Evolutionary conservation across 1,284 basidiomycete genomes (phyloP).

Genomic region (Chondrostereum purpureum): DNA sequence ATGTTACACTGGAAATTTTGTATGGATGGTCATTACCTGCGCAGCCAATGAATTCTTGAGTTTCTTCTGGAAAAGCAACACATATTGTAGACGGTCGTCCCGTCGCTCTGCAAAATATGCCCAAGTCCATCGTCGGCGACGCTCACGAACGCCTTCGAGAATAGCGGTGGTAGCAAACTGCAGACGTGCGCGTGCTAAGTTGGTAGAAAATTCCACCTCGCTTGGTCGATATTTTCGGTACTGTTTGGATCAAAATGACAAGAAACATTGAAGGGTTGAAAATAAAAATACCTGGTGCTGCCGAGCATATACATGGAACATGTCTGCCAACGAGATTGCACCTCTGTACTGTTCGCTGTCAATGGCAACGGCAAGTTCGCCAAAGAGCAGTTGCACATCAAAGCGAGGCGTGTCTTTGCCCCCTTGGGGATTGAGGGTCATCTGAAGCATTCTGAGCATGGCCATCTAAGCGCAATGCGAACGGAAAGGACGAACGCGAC

Average conservation of each 20-base stretch:
- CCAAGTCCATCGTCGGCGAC: conserved; percentile 88
- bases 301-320: conserved; percentile 95
- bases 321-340: conserved; percentile 88
- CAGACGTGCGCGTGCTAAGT: conserved; percentile 69
- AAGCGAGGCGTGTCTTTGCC: conserved; percentile 76
- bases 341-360: conserved; percentile 97
- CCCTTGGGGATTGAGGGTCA: conserved; percentile 79
- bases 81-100: conserved; percentile 81
- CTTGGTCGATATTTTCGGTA: conserved; percentile 78
- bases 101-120: conserved; percentile 83
- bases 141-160: conserved; percentile 81
- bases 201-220: conserved; percentile 55
- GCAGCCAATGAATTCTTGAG: conserved; percentile 48
- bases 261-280: conserved; percentile 12
- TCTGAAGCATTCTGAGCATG: conserved; percentile 31
- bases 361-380: conserved; percentile 90
- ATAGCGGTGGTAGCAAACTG: conserved; percentile 84
- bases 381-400: conserved; percentile 86
- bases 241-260: conserved; percentile 29
- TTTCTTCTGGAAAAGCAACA: conserved; percentile 84
- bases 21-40: conserved; percentile 25
- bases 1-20: not conserved
- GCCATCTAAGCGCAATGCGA: too few relatives aligned
- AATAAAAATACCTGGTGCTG: conserved; percentile 67
- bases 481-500: conserved; percentile 51